Evolutionary conservation across 2,329 filamentous ascomycete species (phyloP).

Genomic region (Parascedosporium putredinis): DNA sequence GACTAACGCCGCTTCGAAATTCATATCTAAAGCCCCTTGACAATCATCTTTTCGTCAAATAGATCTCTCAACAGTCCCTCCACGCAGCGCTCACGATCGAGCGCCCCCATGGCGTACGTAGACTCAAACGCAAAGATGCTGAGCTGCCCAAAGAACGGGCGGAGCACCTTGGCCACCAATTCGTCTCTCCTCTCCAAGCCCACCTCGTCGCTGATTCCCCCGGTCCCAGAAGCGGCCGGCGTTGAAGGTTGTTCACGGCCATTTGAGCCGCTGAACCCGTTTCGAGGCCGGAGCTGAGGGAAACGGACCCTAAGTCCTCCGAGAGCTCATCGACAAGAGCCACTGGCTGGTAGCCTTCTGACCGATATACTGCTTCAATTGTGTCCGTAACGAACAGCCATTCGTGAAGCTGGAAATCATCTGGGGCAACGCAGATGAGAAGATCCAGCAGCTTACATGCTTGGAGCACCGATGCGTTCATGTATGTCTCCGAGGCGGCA

Average conservation of each 20-base stretch:
- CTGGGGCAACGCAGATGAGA: constrained; percentile 74
- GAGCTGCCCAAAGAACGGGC: constrained; percentile 82
- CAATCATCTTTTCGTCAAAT: constrained; percentile 66
- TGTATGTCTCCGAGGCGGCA: constrained; percentile 59
- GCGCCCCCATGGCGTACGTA: constrained; percentile 70
- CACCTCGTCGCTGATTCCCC: constrained; percentile 45
- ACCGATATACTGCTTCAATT: constrained; percentile 86
- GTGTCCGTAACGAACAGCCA: constrained; percentile 98
- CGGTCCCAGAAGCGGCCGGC: constrained; percentile 40
- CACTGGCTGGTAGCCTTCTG: constrained; percentile 55
- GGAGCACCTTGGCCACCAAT: constrained; percentile 65
- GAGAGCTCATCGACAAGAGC: constrained; percentile 79
- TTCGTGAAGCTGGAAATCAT: constrained; percentile 96
- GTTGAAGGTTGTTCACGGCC: constrained; percentile 24
- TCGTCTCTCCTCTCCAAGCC: constrained; percentile 52
- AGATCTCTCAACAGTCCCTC: constrained; percentile 59
- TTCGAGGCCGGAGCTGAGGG: constrained; percentile 21
- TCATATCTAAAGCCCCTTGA: constrained; percentile 40
- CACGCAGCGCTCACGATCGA: constrained; percentile 57
- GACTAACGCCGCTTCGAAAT: background rate
- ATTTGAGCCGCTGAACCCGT: constrained; percentile 27
- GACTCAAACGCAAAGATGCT: constrained; percentile 92
- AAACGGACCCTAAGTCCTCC: constrained; percentile 53
- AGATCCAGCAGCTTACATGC: constrained; percentile 89
- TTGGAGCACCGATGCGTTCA: constrained; percentile 68